Conservation (phyloP, 208 protist species). For the Leishmania lainsoni region DNA sequence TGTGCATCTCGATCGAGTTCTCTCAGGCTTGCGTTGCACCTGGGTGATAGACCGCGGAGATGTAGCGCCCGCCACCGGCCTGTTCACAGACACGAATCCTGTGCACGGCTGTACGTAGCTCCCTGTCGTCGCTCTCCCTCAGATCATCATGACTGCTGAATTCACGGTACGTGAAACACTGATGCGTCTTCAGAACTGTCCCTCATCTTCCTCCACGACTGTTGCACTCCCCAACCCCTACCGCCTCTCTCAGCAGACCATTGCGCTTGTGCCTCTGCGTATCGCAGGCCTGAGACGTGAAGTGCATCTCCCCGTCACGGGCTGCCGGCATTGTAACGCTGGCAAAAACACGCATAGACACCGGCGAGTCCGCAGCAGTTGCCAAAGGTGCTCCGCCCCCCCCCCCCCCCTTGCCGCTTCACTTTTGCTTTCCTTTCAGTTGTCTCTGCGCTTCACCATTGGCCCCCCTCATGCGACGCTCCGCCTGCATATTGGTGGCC, state of each 20-base stretch:
- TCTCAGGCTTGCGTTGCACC: background rate
- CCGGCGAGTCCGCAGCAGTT: background rate
- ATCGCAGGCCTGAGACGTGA: background rate
- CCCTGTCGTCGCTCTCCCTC: background rate
- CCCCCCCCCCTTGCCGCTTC: background rate
- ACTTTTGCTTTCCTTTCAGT: background rate
- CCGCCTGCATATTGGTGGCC: slow-evolving; percentile 36
- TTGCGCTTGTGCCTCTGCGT: background rate
- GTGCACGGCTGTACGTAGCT: background rate
- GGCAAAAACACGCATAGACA: background rate
- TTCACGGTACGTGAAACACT: background rate
- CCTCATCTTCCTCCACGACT: background rate
- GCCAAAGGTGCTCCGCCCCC: background rate
- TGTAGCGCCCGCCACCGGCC: background rate
- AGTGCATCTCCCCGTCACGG: background rate
- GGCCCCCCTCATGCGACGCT: slow-evolving; percentile 3
- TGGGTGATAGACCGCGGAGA: background rate
- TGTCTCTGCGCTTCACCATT: background rate
- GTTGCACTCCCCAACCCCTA: background rate
- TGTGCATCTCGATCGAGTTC: background rate
- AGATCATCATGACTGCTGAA: background rate
- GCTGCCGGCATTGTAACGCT: background rate
- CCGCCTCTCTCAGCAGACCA: background rate
- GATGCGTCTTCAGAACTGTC: background rate
- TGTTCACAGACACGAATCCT: background rate